Evolutionary conservation across 2,329 filamentous ascomycete genomes (phyloP).

Genomic region (Arthroderma uncinatum): DNA sequence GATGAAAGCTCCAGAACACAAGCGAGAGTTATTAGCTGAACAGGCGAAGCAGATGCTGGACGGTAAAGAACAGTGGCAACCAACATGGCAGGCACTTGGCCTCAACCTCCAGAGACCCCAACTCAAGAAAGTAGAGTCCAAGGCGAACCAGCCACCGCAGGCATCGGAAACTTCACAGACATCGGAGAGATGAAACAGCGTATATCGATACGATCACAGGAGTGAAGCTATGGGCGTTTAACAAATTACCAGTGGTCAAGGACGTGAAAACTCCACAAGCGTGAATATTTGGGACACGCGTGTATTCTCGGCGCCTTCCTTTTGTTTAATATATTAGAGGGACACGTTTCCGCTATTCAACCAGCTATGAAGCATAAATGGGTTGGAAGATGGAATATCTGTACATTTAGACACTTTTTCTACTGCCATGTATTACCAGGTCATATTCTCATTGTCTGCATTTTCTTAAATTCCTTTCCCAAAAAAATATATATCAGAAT

Average conservation of each 20-base stretch:
- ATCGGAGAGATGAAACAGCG: neutral
- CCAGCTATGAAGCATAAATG: neutral
- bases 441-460: neutral
- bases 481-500: too few relatives aligned
- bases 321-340: neutral
- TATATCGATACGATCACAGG: neutral
- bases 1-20: slow-evolving; percentile 30
- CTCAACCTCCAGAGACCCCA: slow-evolving; percentile 27
- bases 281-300: neutral
- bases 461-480: neutral
- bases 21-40: slow-evolving; percentile 41
- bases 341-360: neutral
- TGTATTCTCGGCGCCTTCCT: too few relatives aligned
- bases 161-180: neutral
- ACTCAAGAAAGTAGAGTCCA: slow-evolving; percentile 2
- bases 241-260: neutral
- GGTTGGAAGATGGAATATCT: neutral
- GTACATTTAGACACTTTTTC: slow-evolving; percentile 1
- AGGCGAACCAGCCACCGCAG: neutral
- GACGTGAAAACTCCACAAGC: neutral
- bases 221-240: neutral
- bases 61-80: slow-evolving; percentile 51
- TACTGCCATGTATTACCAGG: slow-evolving; percentile 3
- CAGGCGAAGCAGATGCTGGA: slow-evolving; percentile 54
- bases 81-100: slow-evolving; percentile 37